Conservation (phyloP, 208 protist species). For the Crithidia expoeki region DNA sequence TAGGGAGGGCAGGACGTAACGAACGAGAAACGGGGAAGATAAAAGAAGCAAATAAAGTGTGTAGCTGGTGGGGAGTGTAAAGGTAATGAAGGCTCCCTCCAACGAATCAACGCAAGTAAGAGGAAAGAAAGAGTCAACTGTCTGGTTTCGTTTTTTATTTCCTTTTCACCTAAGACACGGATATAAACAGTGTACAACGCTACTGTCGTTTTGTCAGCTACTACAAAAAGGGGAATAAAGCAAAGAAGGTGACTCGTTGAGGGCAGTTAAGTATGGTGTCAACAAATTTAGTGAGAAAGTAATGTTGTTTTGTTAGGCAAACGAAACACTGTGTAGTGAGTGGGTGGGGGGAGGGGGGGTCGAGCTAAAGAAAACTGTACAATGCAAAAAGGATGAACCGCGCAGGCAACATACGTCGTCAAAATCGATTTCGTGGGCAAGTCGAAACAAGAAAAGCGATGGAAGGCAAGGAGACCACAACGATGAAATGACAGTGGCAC, state of each 20-base stretch:
- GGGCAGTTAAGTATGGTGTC: no score
- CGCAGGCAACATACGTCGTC: conserved; percentile 1
- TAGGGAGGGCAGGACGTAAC: neutral
- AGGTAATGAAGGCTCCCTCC: neutral
- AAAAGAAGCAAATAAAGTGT: neutral
- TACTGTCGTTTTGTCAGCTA: no score
- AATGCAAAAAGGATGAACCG: conserved; percentile 8
- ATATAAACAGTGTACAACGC: no score
- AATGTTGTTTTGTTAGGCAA: no score
- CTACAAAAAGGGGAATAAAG: no score
- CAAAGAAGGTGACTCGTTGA: no score
- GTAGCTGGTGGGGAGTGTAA: neutral
- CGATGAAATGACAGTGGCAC: no score
- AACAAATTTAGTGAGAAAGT: no score
- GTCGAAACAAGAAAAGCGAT: conserved; percentile 1
- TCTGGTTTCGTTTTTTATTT: no score
- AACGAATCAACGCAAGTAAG: neutral
- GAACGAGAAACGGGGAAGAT: neutral
- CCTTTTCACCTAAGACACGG: no score
- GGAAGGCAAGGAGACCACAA: neutral
- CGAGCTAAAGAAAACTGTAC: conserved; percentile 9
- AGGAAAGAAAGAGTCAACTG: neutral
- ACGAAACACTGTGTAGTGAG: neutral
- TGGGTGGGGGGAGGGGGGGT: no score
- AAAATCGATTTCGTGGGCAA: no score